Conservation (phyloP, 495 filamentous ascomycete species). For the Aspergillus coremiiformis region DNA sequence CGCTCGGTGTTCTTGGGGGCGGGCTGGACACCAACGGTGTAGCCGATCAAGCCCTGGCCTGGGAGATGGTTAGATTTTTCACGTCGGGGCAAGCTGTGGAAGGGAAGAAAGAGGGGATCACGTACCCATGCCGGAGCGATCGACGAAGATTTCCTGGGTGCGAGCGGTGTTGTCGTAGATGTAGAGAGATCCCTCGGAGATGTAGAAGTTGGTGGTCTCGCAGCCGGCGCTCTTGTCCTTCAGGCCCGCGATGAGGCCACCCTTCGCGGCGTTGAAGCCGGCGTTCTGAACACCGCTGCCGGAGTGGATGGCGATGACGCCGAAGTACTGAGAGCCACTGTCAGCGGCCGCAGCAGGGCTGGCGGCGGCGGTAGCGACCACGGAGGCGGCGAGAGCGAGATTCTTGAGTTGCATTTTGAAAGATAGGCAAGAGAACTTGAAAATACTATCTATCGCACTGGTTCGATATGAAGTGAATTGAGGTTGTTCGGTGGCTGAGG, state of each 20-base stretch:
- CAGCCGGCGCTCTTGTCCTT: conserved; percentile 39
- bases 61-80: conserved; percentile 8
- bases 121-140: conserved; percentile 48
- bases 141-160: conserved; percentile 43
- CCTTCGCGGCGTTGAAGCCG: conserved; percentile 33
- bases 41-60: conserved; percentile 46
- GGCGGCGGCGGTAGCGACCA: conserved; percentile 21
- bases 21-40: conserved; percentile 35
- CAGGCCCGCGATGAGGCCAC: conserved; percentile 38
- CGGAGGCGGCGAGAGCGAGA: conserved; percentile 16
- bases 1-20: conserved; percentile 35
- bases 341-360: conserved; percentile 12
- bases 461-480: too few species aligned
- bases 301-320: conserved; percentile 42
- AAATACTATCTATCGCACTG: too few species aligned
- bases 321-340: conserved; percentile 25
- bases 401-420: conserved; percentile 27
- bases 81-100: background rate
- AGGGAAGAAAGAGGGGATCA: background rate
- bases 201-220: conserved; percentile 42
- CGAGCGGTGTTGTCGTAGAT: conserved; percentile 35
- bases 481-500: background rate
- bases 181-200: conserved; percentile 38
- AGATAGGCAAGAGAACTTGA: background rate
- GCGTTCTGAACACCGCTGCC: conserved; percentile 39